A percentile compares a stretch with the other conserved stretches of the same genome.
These are phyloP conservation scores for Pulveroboletus sp. DNA, from an alignment of 768 basidiomycete genomes.

Conservation along the genomic window DNA sequence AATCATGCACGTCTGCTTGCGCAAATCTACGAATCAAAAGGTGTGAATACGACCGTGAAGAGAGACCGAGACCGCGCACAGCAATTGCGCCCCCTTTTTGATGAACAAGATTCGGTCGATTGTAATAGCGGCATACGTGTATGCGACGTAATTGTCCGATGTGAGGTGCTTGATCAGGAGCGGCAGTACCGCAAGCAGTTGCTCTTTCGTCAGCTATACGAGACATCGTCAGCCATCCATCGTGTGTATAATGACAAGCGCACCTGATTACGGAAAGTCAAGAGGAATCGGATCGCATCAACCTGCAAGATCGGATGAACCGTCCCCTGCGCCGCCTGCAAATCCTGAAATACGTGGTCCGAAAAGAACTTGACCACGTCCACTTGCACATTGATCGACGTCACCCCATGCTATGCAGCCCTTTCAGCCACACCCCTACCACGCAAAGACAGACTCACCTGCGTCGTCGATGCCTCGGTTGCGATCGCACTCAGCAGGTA, in stretches of 20 bases:
- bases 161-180: slow-evolving; percentile 78
- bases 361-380: slow-evolving; percentile 97
- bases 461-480: slow-evolving; percentile 79
- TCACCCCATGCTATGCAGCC: slow-evolving; percentile 91
- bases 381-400: slow-evolving; percentile 86
- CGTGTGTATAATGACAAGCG: not conserved
- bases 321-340: slow-evolving; percentile 62
- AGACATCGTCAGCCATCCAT: not conserved
- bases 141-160: slow-evolving; percentile 87
- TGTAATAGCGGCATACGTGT: slow-evolving; percentile 97
- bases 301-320: slow-evolving; percentile 92
- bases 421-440: not conserved
- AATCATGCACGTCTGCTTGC: slow-evolving; percentile 81
- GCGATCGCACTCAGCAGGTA: slow-evolving; percentile 94
- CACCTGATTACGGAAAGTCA: slow-evolving; percentile 97
- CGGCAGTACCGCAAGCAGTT: slow-evolving; percentile 88
- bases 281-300: slow-evolving; percentile 91
- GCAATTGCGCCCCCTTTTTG: slow-evolving; percentile 67
- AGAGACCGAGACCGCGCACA: slow-evolving; percentile 49
- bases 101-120: slow-evolving; percentile 94
- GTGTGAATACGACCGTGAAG: not conserved
- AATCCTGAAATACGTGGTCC: slow-evolving; percentile 83
- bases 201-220: slow-evolving; percentile 82
- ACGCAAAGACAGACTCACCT: slow-evolving; percentile 48
- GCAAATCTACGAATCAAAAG: slow-evolving; percentile 71